phyloP scores from a whole-genome alignment of 192 early-diverging fungal genomes.

The Rhizophagus clarus region DNA sequence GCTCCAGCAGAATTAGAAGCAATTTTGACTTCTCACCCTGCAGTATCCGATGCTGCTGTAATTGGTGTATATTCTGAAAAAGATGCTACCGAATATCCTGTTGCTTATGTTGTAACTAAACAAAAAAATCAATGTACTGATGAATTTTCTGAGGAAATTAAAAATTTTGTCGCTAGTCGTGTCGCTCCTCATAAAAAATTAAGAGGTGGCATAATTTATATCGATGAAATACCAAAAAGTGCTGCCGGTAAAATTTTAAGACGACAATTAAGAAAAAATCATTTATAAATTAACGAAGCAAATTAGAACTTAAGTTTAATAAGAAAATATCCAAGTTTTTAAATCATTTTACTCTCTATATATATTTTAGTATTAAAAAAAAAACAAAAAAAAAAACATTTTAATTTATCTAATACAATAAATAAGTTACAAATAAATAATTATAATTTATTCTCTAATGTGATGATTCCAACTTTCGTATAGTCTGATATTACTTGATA shows the following conservation, averaged over 20 bases:
- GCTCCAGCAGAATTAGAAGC: constrained; percentile 88
- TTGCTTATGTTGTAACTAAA: constrained; percentile 72
- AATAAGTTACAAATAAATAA: no score
- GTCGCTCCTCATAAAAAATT: constrained; percentile 78
- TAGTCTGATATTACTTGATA: no score
- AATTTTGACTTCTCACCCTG: constrained; percentile 67
- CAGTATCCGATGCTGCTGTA: constrained; percentile 70
- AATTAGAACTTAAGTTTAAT: constrained; percentile 13
- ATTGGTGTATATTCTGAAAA: constrained; percentile 64
- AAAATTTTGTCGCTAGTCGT: constrained; percentile 58
- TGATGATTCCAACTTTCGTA: no score
- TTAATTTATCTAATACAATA: no score
- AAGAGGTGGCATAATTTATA: constrained; percentile 73
- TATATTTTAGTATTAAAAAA: no score
- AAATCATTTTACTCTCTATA: no score
- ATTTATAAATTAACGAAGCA: neutral
- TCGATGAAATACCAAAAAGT: constrained; percentile 74
- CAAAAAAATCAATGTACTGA: constrained; percentile 47
- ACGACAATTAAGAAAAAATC: constrained; percentile 57
- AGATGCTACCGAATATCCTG: constrained; percentile 76
- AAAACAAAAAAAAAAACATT: no score
- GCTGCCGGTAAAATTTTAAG: constrained; percentile 86
- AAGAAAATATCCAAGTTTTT: neutral
- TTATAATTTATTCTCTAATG: no score
- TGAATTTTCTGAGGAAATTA: constrained; percentile 44